phyloP scores from a whole-genome alignment of 2,329 filamentous ascomycete genomes.

The Penicillium sp. region DNA sequence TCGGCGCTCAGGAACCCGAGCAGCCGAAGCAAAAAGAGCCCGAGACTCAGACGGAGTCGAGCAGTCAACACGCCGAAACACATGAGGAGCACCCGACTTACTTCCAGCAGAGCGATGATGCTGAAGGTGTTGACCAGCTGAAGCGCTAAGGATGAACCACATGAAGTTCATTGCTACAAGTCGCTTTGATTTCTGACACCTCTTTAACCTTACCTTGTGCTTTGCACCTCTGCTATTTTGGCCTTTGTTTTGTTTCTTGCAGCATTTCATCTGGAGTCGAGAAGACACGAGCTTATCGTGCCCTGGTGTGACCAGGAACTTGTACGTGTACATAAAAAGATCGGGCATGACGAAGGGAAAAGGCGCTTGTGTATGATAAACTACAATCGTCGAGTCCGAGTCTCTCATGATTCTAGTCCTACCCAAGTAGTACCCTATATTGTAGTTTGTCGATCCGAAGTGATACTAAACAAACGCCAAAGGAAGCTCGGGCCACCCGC shows the following conservation, averaged over 20 bases:
- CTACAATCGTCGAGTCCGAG: too few species aligned
- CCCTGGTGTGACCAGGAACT: background rate
- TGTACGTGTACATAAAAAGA: conserved; percentile 17
- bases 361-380: conserved; percentile 16
- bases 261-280: conserved; percentile 14
- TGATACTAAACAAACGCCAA: conserved; percentile 17
- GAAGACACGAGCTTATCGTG: background rate
- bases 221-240: conserved; percentile 4
- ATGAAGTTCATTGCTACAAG: background rate
- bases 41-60: conserved; percentile 2
- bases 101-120: conserved; percentile 27
- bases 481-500: conserved; percentile 35
- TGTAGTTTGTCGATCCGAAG: too few species aligned
- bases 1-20: conserved; percentile 25
- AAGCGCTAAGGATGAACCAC: too few species aligned
- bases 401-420: too few species aligned
- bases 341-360: conserved; percentile 5
- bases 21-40: conserved; percentile 2
- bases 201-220: background rate
- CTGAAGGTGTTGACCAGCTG: conserved; percentile 37
- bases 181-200: background rate
- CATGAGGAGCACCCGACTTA: background rate
- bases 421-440: too few species aligned
- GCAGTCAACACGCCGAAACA: conserved; percentile 1
- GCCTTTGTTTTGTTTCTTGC: conserved; percentile 4